Conservation (phyloP, 2,329 filamentous ascomycete species). For the Hypoxylon sp. region DNA sequence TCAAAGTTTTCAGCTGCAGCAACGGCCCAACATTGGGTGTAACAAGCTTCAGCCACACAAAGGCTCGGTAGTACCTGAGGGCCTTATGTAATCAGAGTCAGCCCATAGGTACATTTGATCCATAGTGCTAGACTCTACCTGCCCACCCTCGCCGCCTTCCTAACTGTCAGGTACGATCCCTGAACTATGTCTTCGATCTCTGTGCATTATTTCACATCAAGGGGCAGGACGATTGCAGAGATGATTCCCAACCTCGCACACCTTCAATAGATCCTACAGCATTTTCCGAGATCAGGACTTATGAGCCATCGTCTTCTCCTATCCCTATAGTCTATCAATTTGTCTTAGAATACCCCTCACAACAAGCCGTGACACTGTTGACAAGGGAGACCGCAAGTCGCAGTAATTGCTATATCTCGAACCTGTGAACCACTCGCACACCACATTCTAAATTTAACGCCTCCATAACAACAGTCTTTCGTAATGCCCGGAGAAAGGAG, state of each 20-base stretch:
- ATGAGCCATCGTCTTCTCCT: slow-evolving; percentile 15
- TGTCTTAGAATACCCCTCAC: slow-evolving; percentile 37
- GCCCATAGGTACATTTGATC: neutral
- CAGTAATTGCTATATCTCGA: slow-evolving; percentile 26
- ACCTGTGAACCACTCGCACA: slow-evolving; percentile 18
- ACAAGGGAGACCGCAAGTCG: slow-evolving; percentile 16
- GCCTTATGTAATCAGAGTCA: slow-evolving; percentile 31
- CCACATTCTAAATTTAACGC: slow-evolving; percentile 5
- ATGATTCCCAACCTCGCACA: slow-evolving; percentile 16
- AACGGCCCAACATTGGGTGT: no score
- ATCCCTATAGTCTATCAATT: slow-evolving; percentile 20
- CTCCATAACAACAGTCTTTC: slow-evolving; percentile 23
- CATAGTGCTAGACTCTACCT: no score
- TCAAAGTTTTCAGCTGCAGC: neutral
- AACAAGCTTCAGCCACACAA: slow-evolving; percentile 36
- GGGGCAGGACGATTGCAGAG: slow-evolving; percentile 26
- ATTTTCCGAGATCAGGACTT: slow-evolving; percentile 31
- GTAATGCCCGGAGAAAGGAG: slow-evolving; percentile 49
- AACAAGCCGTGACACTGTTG: slow-evolving; percentile 15
- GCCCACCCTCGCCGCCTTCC: slow-evolving; percentile 21
- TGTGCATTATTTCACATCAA: slow-evolving; percentile 34
- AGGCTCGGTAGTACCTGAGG: slow-evolving; percentile 1
- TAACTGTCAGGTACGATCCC: slow-evolving; percentile 46
- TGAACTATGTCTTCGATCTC: slow-evolving; percentile 45
- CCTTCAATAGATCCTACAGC: slow-evolving; percentile 34